These are phyloP conservation scores for Chrysanthemum seticuspe DNA, from an alignment of 129 eudicot genomes.

Conservation along the genomic window DNA sequence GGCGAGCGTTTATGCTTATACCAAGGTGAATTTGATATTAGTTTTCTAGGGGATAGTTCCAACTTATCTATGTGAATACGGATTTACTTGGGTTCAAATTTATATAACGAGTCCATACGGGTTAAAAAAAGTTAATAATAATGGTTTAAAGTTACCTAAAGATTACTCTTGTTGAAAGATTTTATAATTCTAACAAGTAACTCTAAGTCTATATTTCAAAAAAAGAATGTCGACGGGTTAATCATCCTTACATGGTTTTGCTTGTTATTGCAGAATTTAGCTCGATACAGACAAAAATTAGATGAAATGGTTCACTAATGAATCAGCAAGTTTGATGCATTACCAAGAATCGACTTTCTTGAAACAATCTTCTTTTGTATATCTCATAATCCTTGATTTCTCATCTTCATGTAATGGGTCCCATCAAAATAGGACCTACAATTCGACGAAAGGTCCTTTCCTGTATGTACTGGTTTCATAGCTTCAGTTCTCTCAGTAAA, in stretches of 20 bases:
- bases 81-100: too few species aligned
- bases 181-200: neutral
- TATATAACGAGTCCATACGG: too few species aligned
- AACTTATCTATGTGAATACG: too few species aligned
- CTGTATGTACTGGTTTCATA: slow-evolving; percentile 17
- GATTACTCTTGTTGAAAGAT: too few species aligned
- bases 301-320: slow-evolving; percentile 69
- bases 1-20: too few species aligned
- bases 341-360: neutral
- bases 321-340: neutral
- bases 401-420: slow-evolving; percentile 4
- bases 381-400: neutral
- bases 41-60: too few species aligned
- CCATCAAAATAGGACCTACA: neutral
- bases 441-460: neutral
- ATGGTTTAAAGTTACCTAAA: neutral
- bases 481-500: neutral
- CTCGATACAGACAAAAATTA: slow-evolving; percentile 84
- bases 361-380: slow-evolving; percentile 2
- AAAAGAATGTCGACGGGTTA: neutral
- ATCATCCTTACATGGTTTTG: neutral
- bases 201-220: neutral
- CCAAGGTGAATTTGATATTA: too few species aligned
- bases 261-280: slow-evolving; percentile 60
- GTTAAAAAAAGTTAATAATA: too few species aligned